These are phyloP conservation scores for Alternaria triticimaculans DNA, from an alignment of 2,329 filamentous ascomycete genomes.

Conservation along the genomic window DNA sequence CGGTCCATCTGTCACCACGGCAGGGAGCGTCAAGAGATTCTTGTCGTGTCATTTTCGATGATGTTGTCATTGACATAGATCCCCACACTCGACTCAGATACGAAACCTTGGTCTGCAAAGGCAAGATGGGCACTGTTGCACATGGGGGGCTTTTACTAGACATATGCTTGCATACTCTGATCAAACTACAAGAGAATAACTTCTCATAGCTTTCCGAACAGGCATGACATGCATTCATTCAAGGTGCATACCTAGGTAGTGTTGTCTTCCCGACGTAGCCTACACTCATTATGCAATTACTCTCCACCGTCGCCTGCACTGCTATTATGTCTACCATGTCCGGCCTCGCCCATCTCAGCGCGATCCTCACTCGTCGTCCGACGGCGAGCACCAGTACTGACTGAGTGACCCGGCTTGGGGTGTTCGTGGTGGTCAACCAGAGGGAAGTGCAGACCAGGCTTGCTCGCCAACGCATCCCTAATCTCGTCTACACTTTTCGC, in stretches of 20 bases:
- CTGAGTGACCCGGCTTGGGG: conserved; percentile 11
- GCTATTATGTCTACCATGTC: not conserved
- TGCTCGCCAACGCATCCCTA: conserved; percentile 49
- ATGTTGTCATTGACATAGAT: not conserved
- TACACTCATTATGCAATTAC: not conserved
- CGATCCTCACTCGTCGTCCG: not conserved
- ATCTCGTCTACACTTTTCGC: conserved; percentile 49
- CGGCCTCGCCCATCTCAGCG: not conserved
- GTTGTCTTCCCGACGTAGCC: not conserved
- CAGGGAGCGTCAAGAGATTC: not conserved
- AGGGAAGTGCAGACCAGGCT: conserved; percentile 30
- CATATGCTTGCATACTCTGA: not conserved
- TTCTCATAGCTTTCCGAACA: not conserved
- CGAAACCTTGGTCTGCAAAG: not conserved
- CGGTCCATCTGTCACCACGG: not conserved
- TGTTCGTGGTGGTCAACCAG: conserved; percentile 17
- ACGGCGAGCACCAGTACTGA: not conserved
- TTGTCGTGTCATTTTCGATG: not conserved
- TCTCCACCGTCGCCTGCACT: not conserved
- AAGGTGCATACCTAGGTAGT: not conserved
- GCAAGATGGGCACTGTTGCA: not conserved
- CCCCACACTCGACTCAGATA: not conserved
- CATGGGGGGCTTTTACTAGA: not conserved
- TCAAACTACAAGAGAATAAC: not conserved
- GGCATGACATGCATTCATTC: not conserved